phyloP scores from a whole-genome alignment of 768 basidiomycete genomes.

The Lyophyllum shimeji region DNA sequence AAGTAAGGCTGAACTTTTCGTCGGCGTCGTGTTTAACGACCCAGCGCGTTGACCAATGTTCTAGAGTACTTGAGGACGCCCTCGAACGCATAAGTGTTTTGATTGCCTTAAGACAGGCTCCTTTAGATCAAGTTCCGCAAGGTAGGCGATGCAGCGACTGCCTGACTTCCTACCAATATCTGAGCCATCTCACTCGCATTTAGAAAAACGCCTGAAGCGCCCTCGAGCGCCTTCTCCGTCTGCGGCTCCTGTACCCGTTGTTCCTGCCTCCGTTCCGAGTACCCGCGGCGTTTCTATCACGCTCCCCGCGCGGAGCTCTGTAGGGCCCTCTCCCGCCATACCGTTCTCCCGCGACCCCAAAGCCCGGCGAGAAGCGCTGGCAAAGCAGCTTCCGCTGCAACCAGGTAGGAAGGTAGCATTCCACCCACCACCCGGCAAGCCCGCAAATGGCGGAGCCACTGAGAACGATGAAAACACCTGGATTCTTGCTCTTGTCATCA shows the following conservation, averaged over 20 bases:
- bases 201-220: slow-evolving; percentile 79
- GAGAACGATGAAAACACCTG: slow-evolving; percentile 60
- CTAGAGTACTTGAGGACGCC: slow-evolving; percentile 69
- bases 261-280: slow-evolving; percentile 29
- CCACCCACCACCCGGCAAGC: slow-evolving; percentile 63
- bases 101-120: slow-evolving; percentile 71
- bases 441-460: slow-evolving; percentile 30
- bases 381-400: slow-evolving; percentile 65
- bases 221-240: slow-evolving; percentile 70
- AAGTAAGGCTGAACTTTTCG: slow-evolving; percentile 43
- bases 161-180: not conserved
- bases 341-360: slow-evolving; percentile 68
- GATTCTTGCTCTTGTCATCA: slow-evolving; percentile 79
- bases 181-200: not conserved
- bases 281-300: slow-evolving; percentile 55
- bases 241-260: slow-evolving; percentile 46
- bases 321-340: slow-evolving; percentile 49
- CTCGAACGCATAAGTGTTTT: slow-evolving; percentile 69
- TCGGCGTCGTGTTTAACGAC: not conserved
- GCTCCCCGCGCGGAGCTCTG: slow-evolving; percentile 55
- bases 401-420: slow-evolving; percentile 81
- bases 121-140: slow-evolving; percentile 51
- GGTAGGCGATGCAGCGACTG: slow-evolving; percentile 38
- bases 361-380: slow-evolving; percentile 58
- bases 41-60: slow-evolving; percentile 8